phyloP scores from a whole-genome alignment of 257 asterid species.

The Fraxinus anomala region DNA sequence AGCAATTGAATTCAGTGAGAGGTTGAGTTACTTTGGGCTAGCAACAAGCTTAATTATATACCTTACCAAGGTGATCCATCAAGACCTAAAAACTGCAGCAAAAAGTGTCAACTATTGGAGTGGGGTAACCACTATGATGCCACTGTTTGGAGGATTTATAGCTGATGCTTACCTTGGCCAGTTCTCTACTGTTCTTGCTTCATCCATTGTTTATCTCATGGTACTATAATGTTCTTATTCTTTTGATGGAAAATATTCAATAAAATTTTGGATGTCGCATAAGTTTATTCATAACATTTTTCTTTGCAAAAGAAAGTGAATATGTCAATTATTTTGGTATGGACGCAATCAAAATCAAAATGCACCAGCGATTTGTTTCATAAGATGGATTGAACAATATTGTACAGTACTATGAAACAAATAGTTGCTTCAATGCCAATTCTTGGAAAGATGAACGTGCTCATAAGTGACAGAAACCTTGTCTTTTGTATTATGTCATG shows the following conservation, averaged over 20 bases:
- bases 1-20: slow-evolving; percentile 85
- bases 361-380: background rate
- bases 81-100: slow-evolving; percentile 79
- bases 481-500: background rate
- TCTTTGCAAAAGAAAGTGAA: no score
- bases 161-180: slow-evolving; percentile 91
- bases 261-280: no score
- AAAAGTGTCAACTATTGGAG: slow-evolving; percentile 75
- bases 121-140: slow-evolving; percentile 84
- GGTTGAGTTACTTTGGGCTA: slow-evolving; percentile 80
- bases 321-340: background rate
- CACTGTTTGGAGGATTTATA: slow-evolving; percentile 77
- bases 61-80: slow-evolving; percentile 70
- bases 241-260: no score
- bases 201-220: slow-evolving; percentile 66
- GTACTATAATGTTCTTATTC: slow-evolving; percentile 33
- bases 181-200: slow-evolving; percentile 65
- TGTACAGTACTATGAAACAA: background rate
- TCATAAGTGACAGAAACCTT: background rate
- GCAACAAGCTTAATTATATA: slow-evolving; percentile 79
- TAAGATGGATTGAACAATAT: background rate
- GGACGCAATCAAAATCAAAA: background rate
- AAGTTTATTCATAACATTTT: no score
- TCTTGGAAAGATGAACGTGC: background rate
- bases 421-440: background rate